Conservation (phyloP, 2,329 filamentous ascomycete genomes). For the Cytospora mali region DNA sequence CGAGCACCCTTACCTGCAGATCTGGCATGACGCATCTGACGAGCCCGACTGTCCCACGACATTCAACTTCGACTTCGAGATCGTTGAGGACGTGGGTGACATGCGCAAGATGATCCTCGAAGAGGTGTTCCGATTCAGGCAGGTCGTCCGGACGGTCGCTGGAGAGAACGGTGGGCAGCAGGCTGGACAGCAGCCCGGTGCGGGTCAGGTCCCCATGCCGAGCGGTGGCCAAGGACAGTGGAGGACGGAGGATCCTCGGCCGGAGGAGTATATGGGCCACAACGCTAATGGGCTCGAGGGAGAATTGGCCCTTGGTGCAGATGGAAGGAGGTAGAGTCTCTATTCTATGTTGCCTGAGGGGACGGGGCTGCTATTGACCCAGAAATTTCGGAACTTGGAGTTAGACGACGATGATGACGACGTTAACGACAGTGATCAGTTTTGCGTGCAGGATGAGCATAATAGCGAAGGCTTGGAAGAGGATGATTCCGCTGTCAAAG, state of each 20-base stretch:
- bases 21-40: slow-evolving; percentile 98
- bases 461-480: slow-evolving; percentile 2
- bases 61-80: slow-evolving; percentile 98
- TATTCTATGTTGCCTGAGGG: slow-evolving; percentile 8
- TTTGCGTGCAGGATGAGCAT: not conserved
- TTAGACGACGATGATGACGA: slow-evolving; percentile 4
- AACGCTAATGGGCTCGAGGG: slow-evolving; percentile 56
- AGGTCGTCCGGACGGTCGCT: slow-evolving; percentile 56
- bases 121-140: slow-evolving; percentile 88
- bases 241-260: slow-evolving; percentile 62
- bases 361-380: slow-evolving; percentile 21
- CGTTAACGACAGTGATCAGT: not conserved
- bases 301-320: slow-evolving; percentile 62
- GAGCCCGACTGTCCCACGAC: slow-evolving; percentile 91
- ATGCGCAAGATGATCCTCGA: slow-evolving; percentile 98
- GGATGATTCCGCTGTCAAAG: slow-evolving; percentile 7
- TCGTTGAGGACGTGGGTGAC: slow-evolving; percentile 90
- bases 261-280: slow-evolving; percentile 58
- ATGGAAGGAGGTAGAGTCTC: slow-evolving; percentile 43
- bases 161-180: slow-evolving; percentile 36
- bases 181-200: slow-evolving; percentile 37
- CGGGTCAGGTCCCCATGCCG: slow-evolving; percentile 56
- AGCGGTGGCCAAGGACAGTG: slow-evolving; percentile 50
- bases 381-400: slow-evolving; percentile 8
- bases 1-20: slow-evolving; percentile 93